Base-by-base conservation (phyloP, 768 basidiomycete genomes). In the Rhodosporidiobolus odoratus region DNA sequence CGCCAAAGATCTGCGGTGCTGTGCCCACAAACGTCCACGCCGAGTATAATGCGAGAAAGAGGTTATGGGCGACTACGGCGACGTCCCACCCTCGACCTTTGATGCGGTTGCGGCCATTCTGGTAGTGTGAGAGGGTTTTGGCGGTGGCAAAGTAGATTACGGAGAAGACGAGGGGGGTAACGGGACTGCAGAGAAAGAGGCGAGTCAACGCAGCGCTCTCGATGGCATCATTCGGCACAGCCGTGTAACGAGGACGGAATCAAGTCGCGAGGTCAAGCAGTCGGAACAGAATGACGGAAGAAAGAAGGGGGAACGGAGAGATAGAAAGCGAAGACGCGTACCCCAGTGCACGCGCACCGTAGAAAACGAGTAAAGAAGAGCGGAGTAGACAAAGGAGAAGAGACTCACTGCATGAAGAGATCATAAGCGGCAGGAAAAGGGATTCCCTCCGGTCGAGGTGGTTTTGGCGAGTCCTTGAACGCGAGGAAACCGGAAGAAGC, bases 21-120 rank as follows among this genome's bases (percentile, higher is more conserved):
- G 73, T 70, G 8, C 68, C 66, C 25, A 67, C 58, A 59, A 74
- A 74, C 52, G 76, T 77, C 76, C 76, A 77, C 3, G 62, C 70
- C 30, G 72, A 74, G 66, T 78, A 78, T 32, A 58, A 59, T 23
- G 73, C 73, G 47, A 78, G 73, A 59, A 76, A 64, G 30, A 77
- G 57, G 64, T 78, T 78, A 65, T 78, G 77, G 30, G 62, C 52
- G 38, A 78, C 64, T 38, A 78, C 73, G 54, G 69, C 60, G 4
- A 62, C 62, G 53, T 71, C 70, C 62, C 75, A 75, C 3, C 68
- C 61, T 6, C 57, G 58, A 7, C 72, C 71, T 45, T 71, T 65
- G 45, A 73, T 71, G 48, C 72, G 67, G 71, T 77, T 77, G 60
- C 58, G 62, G 34, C 69, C 75, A 45, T 66, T 64, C 37, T 62